A percentile compares a stretch with the other conserved stretches of the same genome.
Evolutionary conservation across 352 stramenopile genomes (phyloP).

Genomic region (Blastocystis sp.): DNA sequence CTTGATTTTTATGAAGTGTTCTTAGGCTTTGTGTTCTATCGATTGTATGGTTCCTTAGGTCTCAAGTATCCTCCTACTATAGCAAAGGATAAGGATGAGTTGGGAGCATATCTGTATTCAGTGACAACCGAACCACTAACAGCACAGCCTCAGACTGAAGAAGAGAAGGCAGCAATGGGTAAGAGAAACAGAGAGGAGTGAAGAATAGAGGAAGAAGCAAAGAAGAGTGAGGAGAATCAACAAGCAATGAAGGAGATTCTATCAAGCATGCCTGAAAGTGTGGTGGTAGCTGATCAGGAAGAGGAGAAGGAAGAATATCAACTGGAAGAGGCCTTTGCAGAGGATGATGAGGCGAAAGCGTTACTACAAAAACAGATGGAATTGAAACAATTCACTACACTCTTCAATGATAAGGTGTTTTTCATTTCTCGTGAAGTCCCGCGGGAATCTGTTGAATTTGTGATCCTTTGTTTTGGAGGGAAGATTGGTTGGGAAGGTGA

Average conservation of each 20-base stretch:
- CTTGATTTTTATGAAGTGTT: slow-evolving; percentile 98
- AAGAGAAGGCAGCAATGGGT: slow-evolving; percentile 64
- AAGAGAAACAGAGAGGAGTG: slow-evolving; percentile 29
- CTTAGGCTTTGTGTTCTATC: slow-evolving; percentile 94
- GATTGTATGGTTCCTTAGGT: slow-evolving; percentile 88
- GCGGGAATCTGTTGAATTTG: slow-evolving; percentile 84
- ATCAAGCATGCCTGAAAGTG: neutral
- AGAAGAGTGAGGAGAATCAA: slow-evolving; percentile 56
- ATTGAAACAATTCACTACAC: slow-evolving; percentile 71
- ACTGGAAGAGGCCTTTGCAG: slow-evolving; percentile 73
- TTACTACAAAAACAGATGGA: slow-evolving; percentile 71
- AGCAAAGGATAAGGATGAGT: slow-evolving; percentile 72
- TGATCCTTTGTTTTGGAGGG: slow-evolving; percentile 84
- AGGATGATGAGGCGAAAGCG: slow-evolving; percentile 69
- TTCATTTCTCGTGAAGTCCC: slow-evolving; percentile 90
- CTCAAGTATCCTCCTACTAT: slow-evolving; percentile 86
- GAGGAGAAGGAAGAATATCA: slow-evolving; percentile 77
- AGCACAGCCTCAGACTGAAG: slow-evolving; percentile 52
- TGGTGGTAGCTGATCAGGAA: neutral
- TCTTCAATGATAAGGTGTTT: slow-evolving; percentile 78
- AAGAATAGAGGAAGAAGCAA: slow-evolving; percentile 17
- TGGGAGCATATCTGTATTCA: slow-evolving; percentile 63
- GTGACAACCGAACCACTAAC: slow-evolving; percentile 58
- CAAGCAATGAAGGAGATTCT: slow-evolving; percentile 40
- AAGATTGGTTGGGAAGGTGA: slow-evolving; percentile 87